Conservation (phyloP, 441 rosid species). For the Aleurites moluccanus region DNA sequence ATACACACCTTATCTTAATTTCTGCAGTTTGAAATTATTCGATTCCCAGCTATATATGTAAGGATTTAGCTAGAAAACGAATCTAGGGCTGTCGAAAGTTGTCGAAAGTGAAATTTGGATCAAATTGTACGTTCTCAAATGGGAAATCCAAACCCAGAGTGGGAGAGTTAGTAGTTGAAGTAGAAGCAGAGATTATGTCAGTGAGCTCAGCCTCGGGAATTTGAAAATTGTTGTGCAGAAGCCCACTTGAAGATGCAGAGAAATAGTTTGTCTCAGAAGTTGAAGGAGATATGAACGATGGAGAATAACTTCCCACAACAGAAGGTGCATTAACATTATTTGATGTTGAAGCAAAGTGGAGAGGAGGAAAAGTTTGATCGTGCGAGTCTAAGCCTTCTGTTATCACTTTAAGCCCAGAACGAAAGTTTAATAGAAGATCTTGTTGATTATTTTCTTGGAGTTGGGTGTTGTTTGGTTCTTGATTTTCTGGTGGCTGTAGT, state of each 20-base stretch:
- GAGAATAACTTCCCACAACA: slow-evolving; percentile 26
- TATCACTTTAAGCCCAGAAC: slow-evolving; percentile 30
- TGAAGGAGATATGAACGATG: slow-evolving; percentile 30
- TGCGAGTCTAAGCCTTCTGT: slow-evolving; percentile 38
- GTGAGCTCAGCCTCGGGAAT: slow-evolving; percentile 22
- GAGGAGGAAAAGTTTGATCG: slow-evolving; percentile 29
- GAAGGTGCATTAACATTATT: slow-evolving; percentile 20
- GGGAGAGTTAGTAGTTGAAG: slow-evolving; percentile 48
- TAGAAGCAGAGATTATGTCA: slow-evolving; percentile 36
- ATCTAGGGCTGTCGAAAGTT: slow-evolving; percentile 19
- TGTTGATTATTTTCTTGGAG: slow-evolving; percentile 20
- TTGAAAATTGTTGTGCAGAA: slow-evolving; percentile 21
- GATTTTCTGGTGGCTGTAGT: slow-evolving; percentile 25
- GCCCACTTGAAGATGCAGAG: slow-evolving; percentile 23
- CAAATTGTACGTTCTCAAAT: slow-evolving; percentile 29
- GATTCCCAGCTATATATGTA: background rate
- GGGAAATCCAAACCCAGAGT: slow-evolving; percentile 43
- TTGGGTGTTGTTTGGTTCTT: slow-evolving; percentile 23
- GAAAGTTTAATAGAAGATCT: slow-evolving; percentile 35
- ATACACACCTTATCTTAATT: too few relatives aligned
- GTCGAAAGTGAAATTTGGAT: slow-evolving; percentile 45
- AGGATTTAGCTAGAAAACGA: slow-evolving; percentile 21
- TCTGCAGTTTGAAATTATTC: background rate
- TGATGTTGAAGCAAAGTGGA: slow-evolving; percentile 45
- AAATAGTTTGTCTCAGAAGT: slow-evolving; percentile 31